Percentiles rank a stretch among this genome's conserved stretches.
phyloP scores from a whole-genome alignment of 2,329 filamentous ascomycete species.

The Fusarium irregulare region DNA sequence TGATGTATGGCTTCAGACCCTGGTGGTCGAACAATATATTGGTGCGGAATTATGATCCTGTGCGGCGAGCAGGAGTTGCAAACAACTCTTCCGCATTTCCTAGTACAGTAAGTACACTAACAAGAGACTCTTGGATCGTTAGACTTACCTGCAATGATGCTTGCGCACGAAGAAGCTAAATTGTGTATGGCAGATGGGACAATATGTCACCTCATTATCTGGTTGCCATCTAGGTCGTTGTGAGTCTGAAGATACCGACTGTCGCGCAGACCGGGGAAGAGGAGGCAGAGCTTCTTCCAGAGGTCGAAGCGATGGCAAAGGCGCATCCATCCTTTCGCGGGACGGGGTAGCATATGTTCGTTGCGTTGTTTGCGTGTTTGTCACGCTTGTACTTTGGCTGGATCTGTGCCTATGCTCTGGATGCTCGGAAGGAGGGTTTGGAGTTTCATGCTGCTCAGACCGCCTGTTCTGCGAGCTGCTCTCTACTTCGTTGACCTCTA shows the following conservation, averaged over 20 bases:
- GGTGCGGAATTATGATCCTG: slow-evolving; percentile 91
- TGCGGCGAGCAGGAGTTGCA: slow-evolving; percentile 92
- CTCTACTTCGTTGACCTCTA: not conserved
- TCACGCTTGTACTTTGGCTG: slow-evolving; percentile 4
- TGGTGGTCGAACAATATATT: slow-evolving; percentile 89
- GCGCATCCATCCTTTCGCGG: slow-evolving; percentile 46
- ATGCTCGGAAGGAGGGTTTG: not conserved
- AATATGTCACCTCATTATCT: slow-evolving; percentile 82
- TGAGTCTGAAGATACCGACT: slow-evolving; percentile 55
- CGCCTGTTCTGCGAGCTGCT: slow-evolving; percentile 7
- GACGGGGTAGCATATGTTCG: slow-evolving; percentile 37
- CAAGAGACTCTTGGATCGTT: not conserved
- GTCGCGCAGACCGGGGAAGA: slow-evolving; percentile 33
- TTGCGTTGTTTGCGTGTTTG: slow-evolving; percentile 21
- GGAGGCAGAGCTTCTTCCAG: slow-evolving; percentile 34
- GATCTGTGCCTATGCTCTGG: not conserved
- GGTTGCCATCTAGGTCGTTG: slow-evolving; percentile 86
- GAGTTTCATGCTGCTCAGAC: slow-evolving; percentile 1
- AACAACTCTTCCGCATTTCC: slow-evolving; percentile 93
- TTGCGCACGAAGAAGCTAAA: slow-evolving; percentile 90
- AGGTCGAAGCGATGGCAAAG: slow-evolving; percentile 37
- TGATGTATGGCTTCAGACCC: slow-evolving; percentile 55
- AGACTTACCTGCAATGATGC: slow-evolving; percentile 85
- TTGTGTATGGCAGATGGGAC: slow-evolving; percentile 82
- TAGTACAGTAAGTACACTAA: slow-evolving; percentile 49